Conservation (phyloP, 2,329 filamentous ascomycete species). For the Pseudogymnoascus sp. region DNA sequence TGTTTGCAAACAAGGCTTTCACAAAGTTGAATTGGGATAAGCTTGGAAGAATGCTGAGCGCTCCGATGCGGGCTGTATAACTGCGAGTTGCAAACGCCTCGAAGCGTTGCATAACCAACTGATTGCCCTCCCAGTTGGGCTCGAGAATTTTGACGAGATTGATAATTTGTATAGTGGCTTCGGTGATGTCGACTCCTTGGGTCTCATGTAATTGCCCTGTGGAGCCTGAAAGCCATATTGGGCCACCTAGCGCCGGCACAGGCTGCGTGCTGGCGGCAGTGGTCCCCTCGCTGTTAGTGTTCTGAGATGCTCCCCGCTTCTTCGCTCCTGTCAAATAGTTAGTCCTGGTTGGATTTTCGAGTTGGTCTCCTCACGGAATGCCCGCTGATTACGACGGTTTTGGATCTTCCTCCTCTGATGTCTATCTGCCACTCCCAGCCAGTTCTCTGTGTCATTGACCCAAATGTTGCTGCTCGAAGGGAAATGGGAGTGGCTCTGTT, state of each 20-base stretch:
- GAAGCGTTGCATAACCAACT: conserved; percentile 5
- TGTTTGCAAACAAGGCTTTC: not conserved
- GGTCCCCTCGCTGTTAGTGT: not conserved
- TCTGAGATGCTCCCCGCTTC: not conserved
- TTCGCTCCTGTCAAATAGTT: not conserved
- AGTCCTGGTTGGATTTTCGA: not conserved
- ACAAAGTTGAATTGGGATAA: not conserved
- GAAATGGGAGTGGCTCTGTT: not conserved
- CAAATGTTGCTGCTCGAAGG: not conserved
- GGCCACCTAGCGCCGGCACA: not conserved
- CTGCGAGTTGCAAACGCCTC: conserved; percentile 9
- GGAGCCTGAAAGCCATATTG: not conserved
- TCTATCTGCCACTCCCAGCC: not conserved
- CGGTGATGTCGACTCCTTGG: not conserved
- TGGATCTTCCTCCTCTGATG: not conserved
- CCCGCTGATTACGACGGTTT: not conserved
- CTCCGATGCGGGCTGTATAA: conserved; percentile 7
- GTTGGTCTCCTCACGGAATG: not conserved
- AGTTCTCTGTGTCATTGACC: not conserved
- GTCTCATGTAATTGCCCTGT: not conserved
- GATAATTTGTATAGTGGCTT: not conserved
- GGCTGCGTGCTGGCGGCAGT: not conserved
- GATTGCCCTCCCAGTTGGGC: not conserved
- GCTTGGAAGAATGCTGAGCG: conserved; percentile 5
- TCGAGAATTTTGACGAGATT: not conserved